phyloP scores from a whole-genome alignment of 1,139 yeast species.

The Nakaseomyces kungkrabaensis region DNA sequence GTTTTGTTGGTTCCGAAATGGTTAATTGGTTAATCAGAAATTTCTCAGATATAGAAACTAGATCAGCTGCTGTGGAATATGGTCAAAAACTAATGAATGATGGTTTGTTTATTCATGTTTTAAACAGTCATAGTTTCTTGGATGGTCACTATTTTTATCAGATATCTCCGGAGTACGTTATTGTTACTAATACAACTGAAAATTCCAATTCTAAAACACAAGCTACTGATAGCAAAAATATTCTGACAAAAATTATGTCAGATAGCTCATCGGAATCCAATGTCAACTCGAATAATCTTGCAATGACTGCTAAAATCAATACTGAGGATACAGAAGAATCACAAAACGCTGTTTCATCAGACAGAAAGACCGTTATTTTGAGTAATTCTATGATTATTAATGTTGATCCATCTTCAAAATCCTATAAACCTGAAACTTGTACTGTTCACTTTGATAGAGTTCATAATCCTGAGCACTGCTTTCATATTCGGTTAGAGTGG shows the following conservation, averaged over 20 bases:
- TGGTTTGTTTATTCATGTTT: slow-evolving; percentile 72
- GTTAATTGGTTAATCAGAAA: slow-evolving; percentile 77
- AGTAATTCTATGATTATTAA: slow-evolving; percentile 54
- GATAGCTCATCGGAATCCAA: slow-evolving; percentile 7
- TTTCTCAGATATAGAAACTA: slow-evolving; percentile 65
- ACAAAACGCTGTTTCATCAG: not conserved
- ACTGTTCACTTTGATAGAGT: slow-evolving; percentile 85
- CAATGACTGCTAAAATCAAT: not conserved
- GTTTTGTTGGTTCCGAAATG: slow-evolving; percentile 78
- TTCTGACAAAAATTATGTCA: slow-evolving; percentile 5
- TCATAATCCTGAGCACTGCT: slow-evolving; percentile 92
- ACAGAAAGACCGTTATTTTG: slow-evolving; percentile 22
- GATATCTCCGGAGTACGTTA: slow-evolving; percentile 46
- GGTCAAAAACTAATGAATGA: slow-evolving; percentile 69
- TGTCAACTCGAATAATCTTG: not conserved
- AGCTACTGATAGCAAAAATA: not conserved
- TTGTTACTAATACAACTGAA: slow-evolving; percentile 7
- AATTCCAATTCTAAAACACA: slow-evolving; percentile 7
- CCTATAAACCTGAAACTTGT: slow-evolving; percentile 68
- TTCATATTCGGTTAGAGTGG: slow-evolving; percentile 89
- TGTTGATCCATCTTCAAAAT: slow-evolving; percentile 62
- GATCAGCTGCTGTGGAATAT: slow-evolving; percentile 73
- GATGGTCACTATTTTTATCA: slow-evolving; percentile 92
- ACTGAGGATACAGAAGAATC: not conserved
- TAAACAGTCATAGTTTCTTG: slow-evolving; percentile 67